phyloP scores from a whole-genome alignment of 805 yeast genomes.

The Nakazawaea pomicola region DNA sequence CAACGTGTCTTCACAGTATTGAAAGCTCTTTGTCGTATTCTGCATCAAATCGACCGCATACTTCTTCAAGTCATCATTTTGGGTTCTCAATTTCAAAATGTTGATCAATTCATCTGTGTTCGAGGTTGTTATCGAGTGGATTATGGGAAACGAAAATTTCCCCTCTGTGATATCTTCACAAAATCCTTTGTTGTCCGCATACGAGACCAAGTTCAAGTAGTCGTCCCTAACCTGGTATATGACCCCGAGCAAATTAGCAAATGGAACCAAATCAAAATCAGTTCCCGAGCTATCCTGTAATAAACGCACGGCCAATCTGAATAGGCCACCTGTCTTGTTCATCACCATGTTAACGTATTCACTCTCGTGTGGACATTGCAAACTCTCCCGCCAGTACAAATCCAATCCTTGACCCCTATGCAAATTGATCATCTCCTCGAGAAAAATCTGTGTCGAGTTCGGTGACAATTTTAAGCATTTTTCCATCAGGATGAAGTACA shows the following conservation, averaged over 20 bases:
- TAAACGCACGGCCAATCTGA: conserved; percentile 66
- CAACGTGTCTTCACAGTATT: conserved; percentile 31
- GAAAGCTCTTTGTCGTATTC: conserved; percentile 32
- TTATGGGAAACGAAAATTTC: conserved; percentile 79
- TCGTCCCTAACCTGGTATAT: conserved; percentile 87
- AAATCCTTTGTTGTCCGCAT: conserved; percentile 63
- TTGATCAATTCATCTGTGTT: conserved; percentile 37
- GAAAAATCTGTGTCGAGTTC: conserved; percentile 32
- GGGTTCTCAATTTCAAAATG: conserved; percentile 49
- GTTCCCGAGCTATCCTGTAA: conserved; percentile 35
- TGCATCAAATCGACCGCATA: conserved; percentile 46
- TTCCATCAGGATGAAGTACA: conserved; percentile 70
- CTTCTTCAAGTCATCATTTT: conserved; percentile 42
- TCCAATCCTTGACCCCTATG: conserved; percentile 92
- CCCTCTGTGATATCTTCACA: conserved; percentile 90
- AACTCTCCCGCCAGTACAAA: conserved; percentile 77
- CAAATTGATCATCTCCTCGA: conserved; percentile 72
- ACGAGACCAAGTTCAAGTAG: conserved; percentile 60
- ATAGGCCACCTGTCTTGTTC: conserved; percentile 87
- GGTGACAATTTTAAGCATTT: conserved; percentile 32
- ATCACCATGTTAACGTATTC: conserved; percentile 78
- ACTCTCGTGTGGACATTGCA: conserved; percentile 49
- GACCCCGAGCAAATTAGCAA: conserved; percentile 76
- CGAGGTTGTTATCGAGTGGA: conserved; percentile 49
- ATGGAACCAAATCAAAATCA: conserved; percentile 36